phyloP scores from a whole-genome alignment of 202 grass and related monocot species.

The Schoenoplectus triqueter region DNA sequence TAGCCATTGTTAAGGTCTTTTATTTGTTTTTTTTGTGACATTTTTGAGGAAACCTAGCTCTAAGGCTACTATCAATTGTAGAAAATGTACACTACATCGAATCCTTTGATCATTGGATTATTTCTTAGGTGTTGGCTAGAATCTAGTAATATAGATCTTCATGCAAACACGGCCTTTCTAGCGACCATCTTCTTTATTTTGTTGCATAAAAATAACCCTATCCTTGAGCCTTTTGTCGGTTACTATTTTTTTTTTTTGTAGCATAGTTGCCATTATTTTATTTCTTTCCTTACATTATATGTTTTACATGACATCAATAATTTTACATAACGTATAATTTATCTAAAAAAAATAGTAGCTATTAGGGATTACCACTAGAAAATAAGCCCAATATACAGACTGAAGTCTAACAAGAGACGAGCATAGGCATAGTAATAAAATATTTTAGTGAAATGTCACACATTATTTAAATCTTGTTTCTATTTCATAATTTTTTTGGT shows the following conservation, averaged over 20 bases:
- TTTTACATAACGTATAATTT: background rate
- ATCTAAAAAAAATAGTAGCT: background rate
- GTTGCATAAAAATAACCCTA: no score
- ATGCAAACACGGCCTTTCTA: background rate
- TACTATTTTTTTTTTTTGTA: background rate
- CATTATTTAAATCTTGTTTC: no score
- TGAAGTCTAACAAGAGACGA: no score
- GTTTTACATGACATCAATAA: background rate
- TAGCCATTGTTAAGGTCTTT: background rate
- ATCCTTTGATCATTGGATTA: slow-evolving; percentile 6
- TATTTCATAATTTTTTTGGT: no score
- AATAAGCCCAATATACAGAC: no score
- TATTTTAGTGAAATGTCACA: no score
- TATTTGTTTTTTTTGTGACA: slow-evolving; percentile 16
- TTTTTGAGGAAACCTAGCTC: slow-evolving; percentile 34
- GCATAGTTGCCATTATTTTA: background rate
- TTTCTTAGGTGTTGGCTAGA: slow-evolving; percentile 3
- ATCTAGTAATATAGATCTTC: slow-evolving; percentile 20
- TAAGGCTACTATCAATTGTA: background rate
- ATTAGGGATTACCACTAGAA: background rate
- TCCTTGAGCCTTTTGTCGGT: background rate
- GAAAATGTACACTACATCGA: background rate
- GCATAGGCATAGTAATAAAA: no score
- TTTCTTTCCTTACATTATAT: background rate
- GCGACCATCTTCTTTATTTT: background rate